A percentile compares a stretch with the other conserved stretches of the same genome.
These are phyloP conservation scores for Flueggea neowawraea DNA, from an alignment of 441 rosid genomes.

Conservation along the genomic window DNA sequence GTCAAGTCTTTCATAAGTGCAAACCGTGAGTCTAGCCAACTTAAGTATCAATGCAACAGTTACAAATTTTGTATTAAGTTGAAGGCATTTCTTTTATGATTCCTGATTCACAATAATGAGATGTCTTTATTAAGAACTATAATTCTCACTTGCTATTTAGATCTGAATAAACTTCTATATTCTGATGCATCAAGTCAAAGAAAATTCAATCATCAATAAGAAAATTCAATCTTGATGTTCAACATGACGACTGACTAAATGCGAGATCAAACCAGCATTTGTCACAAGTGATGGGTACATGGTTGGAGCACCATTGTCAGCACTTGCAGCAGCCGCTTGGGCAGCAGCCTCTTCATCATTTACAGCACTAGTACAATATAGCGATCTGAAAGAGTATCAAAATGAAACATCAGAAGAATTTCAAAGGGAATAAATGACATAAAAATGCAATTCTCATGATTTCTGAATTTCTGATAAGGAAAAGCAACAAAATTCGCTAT, in stretches of 20 bases:
- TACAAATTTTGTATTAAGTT: too few species aligned
- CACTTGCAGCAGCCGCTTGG: constrained; percentile 54
- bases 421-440: neutral
- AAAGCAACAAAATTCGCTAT: too few species aligned
- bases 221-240: too few species aligned
- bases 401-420: neutral
- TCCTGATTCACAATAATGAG: too few species aligned
- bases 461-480: too few species aligned
- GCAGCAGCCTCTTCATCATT: constrained; percentile 78
- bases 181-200: constrained; percentile 4
- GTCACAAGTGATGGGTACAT: constrained; percentile 49
- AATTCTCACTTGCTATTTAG: too few species aligned
- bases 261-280: constrained; percentile 27
- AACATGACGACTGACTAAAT: neutral
- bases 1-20: too few species aligned
- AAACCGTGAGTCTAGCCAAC: too few species aligned
- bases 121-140: neutral
- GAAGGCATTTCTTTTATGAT: too few species aligned
- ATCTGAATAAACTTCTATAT: neutral
- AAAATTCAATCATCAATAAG: too few species aligned
- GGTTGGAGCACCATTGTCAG: constrained; percentile 73
- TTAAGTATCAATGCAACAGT: too few species aligned
- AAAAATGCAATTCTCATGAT: too few species aligned
- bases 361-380: constrained; percentile 40
- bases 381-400: constrained; percentile 32